phyloP scores from a whole-genome alignment of 2,329 filamentous ascomycete species.

The Capronia americana region DNA sequence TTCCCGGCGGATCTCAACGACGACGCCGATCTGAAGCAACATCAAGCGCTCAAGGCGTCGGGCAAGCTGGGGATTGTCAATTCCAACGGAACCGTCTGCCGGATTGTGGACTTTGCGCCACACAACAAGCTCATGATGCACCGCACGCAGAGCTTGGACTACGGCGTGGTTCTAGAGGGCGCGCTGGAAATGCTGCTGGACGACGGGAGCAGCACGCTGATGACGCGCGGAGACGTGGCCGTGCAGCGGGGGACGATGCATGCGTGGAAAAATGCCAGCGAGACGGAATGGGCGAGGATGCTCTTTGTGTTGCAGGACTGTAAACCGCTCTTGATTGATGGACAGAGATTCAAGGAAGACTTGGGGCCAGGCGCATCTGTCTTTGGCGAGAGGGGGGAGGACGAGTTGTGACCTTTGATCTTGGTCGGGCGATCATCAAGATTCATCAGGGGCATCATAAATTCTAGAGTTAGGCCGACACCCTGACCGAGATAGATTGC shows the following conservation, averaged over 20 bases:
- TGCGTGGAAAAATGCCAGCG: conserved; percentile 58
- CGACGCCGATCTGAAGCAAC: conserved; percentile 14
- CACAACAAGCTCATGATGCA: conserved; percentile 55
- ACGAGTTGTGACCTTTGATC: too few relatives aligned
- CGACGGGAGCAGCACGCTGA: conserved; percentile 53
- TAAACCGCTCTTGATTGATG: conserved; percentile 29
- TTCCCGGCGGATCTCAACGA: conserved; percentile 19
- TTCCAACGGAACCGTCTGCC: conserved; percentile 51
- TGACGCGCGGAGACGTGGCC: conserved; percentile 59
- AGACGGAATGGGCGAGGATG: conserved; percentile 57
- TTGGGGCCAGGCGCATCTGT: too few relatives aligned
- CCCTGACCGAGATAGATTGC: too few relatives aligned
- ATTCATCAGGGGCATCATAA: too few relatives aligned
- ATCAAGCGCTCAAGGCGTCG: conserved; percentile 29
- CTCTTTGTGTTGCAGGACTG: conserved; percentile 52
- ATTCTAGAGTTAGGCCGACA: too few relatives aligned
- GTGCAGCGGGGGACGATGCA: conserved; percentile 60
- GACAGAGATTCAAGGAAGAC: conserved; percentile 19
- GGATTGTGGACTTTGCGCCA: conserved; percentile 57
- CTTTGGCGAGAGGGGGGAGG: too few relatives aligned
- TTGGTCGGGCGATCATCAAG: too few relatives aligned
- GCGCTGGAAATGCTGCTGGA: conserved; percentile 59
- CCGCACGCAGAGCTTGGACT: conserved; percentile 61
- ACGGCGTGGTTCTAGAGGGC: conserved; percentile 61
- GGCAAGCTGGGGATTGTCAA: conserved; percentile 45